Percentiles rank a stretch among this genome's conserved stretches.
Evolutionary conservation across 1,139 yeast species (phyloP).

Genomic region (Starmera stellimalicola): DNA sequence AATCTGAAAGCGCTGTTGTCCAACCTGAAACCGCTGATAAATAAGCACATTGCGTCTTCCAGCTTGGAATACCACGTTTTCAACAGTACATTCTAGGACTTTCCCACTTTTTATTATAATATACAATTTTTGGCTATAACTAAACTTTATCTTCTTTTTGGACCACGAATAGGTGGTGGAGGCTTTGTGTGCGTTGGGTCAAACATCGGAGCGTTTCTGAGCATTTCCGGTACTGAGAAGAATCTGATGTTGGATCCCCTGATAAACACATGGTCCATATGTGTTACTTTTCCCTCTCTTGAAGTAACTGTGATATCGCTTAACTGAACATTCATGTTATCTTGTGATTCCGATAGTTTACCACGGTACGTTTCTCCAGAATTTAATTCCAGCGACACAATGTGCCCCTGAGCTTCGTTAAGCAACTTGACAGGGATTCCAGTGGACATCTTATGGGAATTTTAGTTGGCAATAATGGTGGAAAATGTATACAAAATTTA

Average conservation of each 20-base stretch:
- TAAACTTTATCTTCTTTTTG: slow-evolving; percentile 27
- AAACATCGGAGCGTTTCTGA: slow-evolving; percentile 81
- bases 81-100: slow-evolving; percentile 3
- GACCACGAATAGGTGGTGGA: slow-evolving; percentile 64
- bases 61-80: slow-evolving; percentile 15
- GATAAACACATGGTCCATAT: slow-evolving; percentile 78
- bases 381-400: slow-evolving; percentile 70
- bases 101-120: neutral
- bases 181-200: slow-evolving; percentile 61
- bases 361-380: slow-evolving; percentile 89
- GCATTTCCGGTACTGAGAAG: slow-evolving; percentile 80
- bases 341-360: slow-evolving; percentile 65
- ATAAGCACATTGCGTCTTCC: slow-evolving; percentile 11
- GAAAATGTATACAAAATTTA: no score
- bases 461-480: no score
- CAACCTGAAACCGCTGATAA: slow-evolving; percentile 8
- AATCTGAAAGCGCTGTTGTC: slow-evolving; percentile 4
- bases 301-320: slow-evolving; percentile 77
- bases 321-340: slow-evolving; percentile 87
- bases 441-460: slow-evolving; percentile 22
- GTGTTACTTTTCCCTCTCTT: slow-evolving; percentile 64
- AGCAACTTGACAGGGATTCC: slow-evolving; percentile 83
- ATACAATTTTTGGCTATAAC: neutral
- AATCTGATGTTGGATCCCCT: slow-evolving; percentile 88
- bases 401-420: slow-evolving; percentile 86